A percentile compares a stretch with the other conserved stretches of the same genome.
Evolutionary conservation across 2,329 filamentous ascomycete genomes (phyloP).

Genomic region (Zymoseptoria brevis): DNA sequence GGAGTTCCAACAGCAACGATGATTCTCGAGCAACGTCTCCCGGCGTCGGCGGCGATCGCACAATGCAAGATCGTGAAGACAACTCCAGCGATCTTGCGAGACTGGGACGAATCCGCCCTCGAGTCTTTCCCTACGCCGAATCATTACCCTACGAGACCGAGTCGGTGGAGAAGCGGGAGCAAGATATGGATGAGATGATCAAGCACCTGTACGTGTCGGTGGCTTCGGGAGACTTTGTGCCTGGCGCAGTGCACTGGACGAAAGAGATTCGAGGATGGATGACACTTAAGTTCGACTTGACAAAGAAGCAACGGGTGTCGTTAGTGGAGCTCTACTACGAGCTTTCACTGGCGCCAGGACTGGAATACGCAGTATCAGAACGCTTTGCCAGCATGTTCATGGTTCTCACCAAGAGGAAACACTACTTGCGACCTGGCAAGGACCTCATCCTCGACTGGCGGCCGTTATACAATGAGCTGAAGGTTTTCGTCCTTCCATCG

Average conservation of each 20-base stretch:
- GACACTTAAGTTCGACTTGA: conserved; percentile 93
- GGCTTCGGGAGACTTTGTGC: conserved; percentile 85
- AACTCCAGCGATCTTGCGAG: conserved; percentile 42
- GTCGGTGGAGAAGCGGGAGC: conserved; percentile 66
- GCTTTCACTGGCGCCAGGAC: conserved; percentile 78
- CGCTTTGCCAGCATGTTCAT: conserved; percentile 96
- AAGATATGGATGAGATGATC: conserved; percentile 75
- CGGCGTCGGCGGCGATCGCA: conserved; percentile 50
- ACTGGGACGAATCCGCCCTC: conserved; percentile 64
- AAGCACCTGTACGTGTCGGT: conserved; percentile 90
- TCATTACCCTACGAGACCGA: conserved; percentile 87
- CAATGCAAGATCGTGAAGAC: conserved; percentile 21
- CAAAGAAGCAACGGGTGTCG: conserved; percentile 70
- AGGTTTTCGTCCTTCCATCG: conserved; percentile 76
- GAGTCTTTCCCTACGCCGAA: conserved; percentile 87
- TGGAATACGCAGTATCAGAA: conserved; percentile 75
- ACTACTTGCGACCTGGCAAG: conserved; percentile 83
- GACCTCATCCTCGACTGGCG: conserved; percentile 91
- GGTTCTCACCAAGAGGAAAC: conserved; percentile 92
- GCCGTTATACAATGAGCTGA: conserved; percentile 86
- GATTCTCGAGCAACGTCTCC: conserved; percentile 83
- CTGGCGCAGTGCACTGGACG: conserved; percentile 93
- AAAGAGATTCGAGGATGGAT: conserved; percentile 93
- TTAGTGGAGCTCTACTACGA: conserved; percentile 92
- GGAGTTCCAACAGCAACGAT: conserved; percentile 45